Percentiles rank a stretch among this genome's conserved stretches.
Conservation (phyloP, 169 alveolate genomes). For the Neospora caninum region DNA sequence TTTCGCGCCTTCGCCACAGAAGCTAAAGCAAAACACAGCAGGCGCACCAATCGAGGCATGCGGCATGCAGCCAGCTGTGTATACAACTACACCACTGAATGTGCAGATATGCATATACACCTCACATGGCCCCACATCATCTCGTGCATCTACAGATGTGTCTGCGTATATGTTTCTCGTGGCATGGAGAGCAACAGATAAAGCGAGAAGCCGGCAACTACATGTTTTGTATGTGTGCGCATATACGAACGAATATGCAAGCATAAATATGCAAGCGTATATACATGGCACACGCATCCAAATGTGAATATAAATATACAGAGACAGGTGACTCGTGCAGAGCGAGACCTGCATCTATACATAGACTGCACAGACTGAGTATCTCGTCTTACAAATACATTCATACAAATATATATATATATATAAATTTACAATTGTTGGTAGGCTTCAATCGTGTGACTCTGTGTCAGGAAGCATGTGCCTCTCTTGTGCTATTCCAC, state of each 20-base stretch:
- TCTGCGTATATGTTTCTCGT: not conserved
- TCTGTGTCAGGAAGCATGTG: no score
- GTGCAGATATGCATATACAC: not conserved
- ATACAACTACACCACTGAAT: not conserved
- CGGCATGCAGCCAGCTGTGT: not conserved
- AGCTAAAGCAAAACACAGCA: not conserved
- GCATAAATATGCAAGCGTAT: not conserved
- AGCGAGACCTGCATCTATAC: no score
- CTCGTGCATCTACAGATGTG: not conserved
- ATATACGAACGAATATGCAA: not conserved
- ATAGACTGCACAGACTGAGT: no score
- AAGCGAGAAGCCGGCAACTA: no score
- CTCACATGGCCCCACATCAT: no score
- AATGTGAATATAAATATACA: not conserved
- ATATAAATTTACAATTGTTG: no score
- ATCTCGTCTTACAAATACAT: no score
- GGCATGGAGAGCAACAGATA: no score
- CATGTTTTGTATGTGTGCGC: not conserved
- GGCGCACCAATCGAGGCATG: no score
- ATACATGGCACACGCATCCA: not conserved
- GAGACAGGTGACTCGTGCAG: not conserved
- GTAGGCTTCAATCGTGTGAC: not conserved
- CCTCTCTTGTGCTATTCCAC: no score
- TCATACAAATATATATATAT: no score
- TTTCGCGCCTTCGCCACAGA: slow-evolving; percentile 62